Evolutionary conservation across 495 filamentous ascomycete species (phyloP).

Genomic region (Cairneyella variabilis): DNA sequence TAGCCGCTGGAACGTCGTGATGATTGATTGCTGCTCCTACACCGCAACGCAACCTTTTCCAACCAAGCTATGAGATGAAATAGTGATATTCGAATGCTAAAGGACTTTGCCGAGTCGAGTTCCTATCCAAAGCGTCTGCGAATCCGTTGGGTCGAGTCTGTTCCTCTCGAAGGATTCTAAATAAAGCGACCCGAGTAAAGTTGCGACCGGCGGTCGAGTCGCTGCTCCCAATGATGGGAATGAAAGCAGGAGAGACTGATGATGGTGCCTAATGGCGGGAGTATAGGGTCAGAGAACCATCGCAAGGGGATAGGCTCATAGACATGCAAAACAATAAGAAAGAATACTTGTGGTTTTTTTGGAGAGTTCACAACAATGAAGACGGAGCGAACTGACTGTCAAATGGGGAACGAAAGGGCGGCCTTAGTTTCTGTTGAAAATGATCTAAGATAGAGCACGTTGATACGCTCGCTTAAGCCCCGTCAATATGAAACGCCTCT

Average conservation of each 20-base stretch:
- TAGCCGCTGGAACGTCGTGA: neutral
- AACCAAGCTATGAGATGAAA: too few species aligned
- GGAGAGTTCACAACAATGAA: neutral
- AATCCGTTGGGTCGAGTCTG: neutral
- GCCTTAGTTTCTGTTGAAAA: too few species aligned
- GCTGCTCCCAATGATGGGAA: neutral
- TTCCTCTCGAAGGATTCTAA: neutral
- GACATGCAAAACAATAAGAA: neutral
- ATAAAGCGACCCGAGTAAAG: neutral
- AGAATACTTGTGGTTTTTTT: too few species aligned
- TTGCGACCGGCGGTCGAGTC: neutral
- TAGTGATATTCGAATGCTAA: too few species aligned
- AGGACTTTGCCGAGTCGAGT: too few species aligned
- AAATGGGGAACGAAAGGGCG: too few species aligned
- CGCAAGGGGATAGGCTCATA: neutral
- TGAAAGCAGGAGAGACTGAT: neutral
- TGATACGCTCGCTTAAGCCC: too few species aligned
- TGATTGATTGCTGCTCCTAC: neutral
- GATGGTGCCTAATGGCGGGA: neutral
- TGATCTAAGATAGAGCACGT: too few species aligned
- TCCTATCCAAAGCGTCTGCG: too few species aligned
- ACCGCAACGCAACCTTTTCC: too few species aligned
- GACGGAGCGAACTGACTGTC: neutral
- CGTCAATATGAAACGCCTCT: too few species aligned
- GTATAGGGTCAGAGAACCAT: slow-evolving; percentile 4